Evolutionary conservation across 1,284 basidiomycete species (phyloP), one percentile per base, ranked within the genome.

Genomic region (Lentinula novae-zelandiae): DNA sequence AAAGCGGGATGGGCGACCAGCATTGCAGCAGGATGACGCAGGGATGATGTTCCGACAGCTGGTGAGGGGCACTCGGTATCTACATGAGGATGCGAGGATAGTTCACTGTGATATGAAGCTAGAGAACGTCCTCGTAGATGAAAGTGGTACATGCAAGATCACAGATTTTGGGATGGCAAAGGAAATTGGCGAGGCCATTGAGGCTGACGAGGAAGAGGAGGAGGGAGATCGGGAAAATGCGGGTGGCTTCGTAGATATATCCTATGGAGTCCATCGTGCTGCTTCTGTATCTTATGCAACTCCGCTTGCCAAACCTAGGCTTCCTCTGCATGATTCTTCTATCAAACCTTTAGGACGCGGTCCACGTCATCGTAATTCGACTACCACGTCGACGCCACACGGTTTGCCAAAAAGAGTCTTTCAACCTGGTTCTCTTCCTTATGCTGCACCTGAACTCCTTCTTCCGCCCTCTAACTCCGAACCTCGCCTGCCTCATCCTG

Each of bases 61-160:
- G 61, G 92, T 95, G 38, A 81, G 88, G 52, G 96, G 94, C 10
- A 78, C 98, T 66, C 80, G 86, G 60, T 96, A 95, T 72, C 76
- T 99, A 68, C 96, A 98, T 73, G 85, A 90, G 64, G 82, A 85
- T 53, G 89, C 86, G 27, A 77, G 82, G 15, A 83, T 92, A 66
- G 87, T 95, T 58, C 95, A 98, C 76, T 85, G 93, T 66, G 95
- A 99, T 75, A 80, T 99, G 73, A 99, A 99, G 77, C 85, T 98
- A 60, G 96, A 98, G 77, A 99, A 99, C 76, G 88, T 98, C 53
- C 83, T 99, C 57, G 87, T 95, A 60, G 94, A 96, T 73, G 87
- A 91, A 68, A 83, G 84, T 73, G 93, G 92, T 56, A 81, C 86
- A 39, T 92, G 90, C 76, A 84, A 85, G 70, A 90, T 96, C 42